Base-by-base conservation (phyloP, 176 grass and related monocot species). In the Miscanthus lutarioriparius region DNA sequence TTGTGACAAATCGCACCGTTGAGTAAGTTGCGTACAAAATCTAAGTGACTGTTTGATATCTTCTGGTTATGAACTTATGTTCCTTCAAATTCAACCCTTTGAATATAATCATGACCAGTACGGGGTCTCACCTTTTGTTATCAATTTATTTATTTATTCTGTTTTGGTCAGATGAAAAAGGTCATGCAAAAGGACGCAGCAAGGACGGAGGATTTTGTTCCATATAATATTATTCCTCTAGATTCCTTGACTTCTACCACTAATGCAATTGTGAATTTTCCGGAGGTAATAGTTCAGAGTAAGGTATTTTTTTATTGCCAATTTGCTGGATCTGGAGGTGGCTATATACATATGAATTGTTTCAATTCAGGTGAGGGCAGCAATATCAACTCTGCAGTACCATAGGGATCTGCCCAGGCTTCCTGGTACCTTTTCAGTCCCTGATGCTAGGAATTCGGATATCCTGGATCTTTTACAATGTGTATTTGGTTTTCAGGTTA, bases 171-270 rank as follows among this genome's bases (percentile, higher is more conserved):
- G 95, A 91, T 93, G 92, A 97, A 97, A 87, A 54, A 33, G 78
- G 91, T 97, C 28, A 97, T 97, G 90, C 78, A 94, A 79, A 94
- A 91, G 39, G 95, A 97, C 84, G 95, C 95, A 11, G 92, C 76
- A 72, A 97, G 88, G 84, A 93, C 92, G 48, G 95, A 97, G 67
- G 95, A 97, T 86, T 68, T 83, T 68, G 85, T 91, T 36, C 90
- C 95, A 73, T 97, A 97, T 93, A 97, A 97, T 82, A 97, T 97
- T 63, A 97, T 97, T 84, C 95, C 95, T 78, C 77, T 97, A 70
- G 95, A 93, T 94, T 73, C 75, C 54, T 65, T 83, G 53, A 92
- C 92, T 87, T 91, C 95, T 78, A 94, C 88, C 38, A 91, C 95
- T 61, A 97, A 97, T 82, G 86, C 71, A 49, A 89, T 97, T 67